A percentile compares a stretch with the other conserved stretches of the same genome.
Conservation (phyloP, 148 eudicot genomes). For the Rhododendron simsii region DNA sequence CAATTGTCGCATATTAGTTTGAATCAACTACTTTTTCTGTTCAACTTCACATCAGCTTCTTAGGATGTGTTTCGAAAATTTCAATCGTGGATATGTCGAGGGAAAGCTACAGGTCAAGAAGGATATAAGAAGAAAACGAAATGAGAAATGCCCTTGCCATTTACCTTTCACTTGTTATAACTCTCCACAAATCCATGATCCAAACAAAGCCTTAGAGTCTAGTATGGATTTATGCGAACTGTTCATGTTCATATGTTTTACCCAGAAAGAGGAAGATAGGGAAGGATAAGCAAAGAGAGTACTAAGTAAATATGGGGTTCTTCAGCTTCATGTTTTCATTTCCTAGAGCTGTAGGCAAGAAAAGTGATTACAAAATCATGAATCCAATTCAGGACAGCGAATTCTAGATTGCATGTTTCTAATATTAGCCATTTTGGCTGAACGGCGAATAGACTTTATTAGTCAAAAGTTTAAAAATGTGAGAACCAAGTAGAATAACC, state of each 20-base stretch:
- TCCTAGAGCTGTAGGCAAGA: not conserved
- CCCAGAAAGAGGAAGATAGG: not conserved
- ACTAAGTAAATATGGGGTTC: not conserved
- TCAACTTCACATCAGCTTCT: not conserved
- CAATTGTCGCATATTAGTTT: not conserved
- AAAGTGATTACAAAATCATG: not conserved
- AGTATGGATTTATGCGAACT: not conserved
- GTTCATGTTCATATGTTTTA: not conserved
- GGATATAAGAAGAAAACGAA: not conserved
- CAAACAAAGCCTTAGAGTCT: not conserved
- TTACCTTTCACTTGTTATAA: not conserved
- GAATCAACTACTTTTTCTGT: not conserved
- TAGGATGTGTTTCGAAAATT: not conserved
- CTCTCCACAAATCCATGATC: not conserved
- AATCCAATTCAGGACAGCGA: not conserved
- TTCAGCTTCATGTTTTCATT: not conserved
- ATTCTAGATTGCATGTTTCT: not conserved
- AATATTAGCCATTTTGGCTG: not conserved
- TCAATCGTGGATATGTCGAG: not conserved
- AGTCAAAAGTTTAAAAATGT: not conserved
- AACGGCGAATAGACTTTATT: not conserved
- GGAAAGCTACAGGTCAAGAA: not conserved
- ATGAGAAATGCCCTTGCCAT: not conserved
- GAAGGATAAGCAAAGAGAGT: not conserved
- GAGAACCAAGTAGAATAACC: constrained; percentile 17